phyloP scores from a whole-genome alignment of 78 protist species.

The Tieghemostelium lacteum region DNA sequence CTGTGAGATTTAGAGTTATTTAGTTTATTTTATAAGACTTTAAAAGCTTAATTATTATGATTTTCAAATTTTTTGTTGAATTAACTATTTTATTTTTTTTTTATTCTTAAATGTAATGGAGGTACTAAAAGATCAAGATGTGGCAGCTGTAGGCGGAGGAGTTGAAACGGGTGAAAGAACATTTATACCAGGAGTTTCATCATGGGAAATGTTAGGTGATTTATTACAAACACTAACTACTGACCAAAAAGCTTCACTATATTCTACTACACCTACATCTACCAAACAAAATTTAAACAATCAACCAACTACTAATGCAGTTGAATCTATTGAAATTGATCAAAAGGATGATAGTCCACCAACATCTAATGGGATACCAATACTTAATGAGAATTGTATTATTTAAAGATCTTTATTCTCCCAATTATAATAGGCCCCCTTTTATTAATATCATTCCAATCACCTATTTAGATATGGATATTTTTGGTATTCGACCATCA shows the following conservation, averaged over 20 bases:
- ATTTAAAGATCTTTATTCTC: neutral
- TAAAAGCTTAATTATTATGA: too few species aligned
- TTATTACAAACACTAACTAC: conserved; percentile 4
- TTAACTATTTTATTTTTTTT: too few species aligned
- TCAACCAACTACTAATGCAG: neutral
- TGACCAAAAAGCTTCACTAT: neutral
- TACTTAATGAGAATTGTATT: conserved; percentile 44
- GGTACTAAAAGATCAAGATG: too few species aligned
- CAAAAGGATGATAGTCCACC: neutral
- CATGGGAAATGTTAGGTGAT: conserved; percentile 30
- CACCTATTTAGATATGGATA: conserved; percentile 49
- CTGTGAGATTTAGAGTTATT: too few species aligned
- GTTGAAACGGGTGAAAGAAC: too few species aligned
- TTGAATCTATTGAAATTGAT: neutral
- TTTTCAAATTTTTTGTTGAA: too few species aligned
- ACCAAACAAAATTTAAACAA: too few species aligned
- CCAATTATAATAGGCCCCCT: neutral
- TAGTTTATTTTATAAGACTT: too few species aligned
- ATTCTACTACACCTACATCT: neutral
- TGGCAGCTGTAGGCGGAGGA: too few species aligned
- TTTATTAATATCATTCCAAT: neutral
- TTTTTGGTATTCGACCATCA: conserved; percentile 63
- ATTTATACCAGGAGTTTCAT: neutral
- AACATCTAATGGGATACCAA: neutral
- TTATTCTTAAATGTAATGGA: too few species aligned